A percentile compares a stretch with the other conserved stretches of the same genome.
Conservation (phyloP, 2,329 filamentous ascomycete genomes). For the Dothideomycetes sp. region DNA sequence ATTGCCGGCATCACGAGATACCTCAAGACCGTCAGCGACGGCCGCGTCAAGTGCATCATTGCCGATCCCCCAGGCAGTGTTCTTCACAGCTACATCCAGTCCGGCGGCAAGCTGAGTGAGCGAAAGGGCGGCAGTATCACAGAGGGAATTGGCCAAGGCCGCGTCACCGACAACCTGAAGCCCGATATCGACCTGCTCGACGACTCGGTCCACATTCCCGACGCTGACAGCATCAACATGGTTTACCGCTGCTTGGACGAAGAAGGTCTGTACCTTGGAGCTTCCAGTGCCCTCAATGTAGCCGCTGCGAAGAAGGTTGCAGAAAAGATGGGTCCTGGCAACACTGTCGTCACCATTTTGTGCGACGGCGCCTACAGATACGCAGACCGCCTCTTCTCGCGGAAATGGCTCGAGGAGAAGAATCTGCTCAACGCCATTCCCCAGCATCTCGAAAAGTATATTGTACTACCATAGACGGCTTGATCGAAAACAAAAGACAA, state of each 20-base stretch:
- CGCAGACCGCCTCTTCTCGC: slow-evolving; percentile 84
- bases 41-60: slow-evolving; percentile 74
- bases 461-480: slow-evolving; percentile 61
- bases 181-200: slow-evolving; percentile 78
- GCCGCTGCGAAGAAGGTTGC: slow-evolving; percentile 91
- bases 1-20: slow-evolving; percentile 81
- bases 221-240: slow-evolving; percentile 96
- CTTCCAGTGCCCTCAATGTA: slow-evolving; percentile 88
- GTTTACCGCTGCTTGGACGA: slow-evolving; percentile 93
- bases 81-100: slow-evolving; percentile 81
- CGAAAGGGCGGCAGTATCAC: slow-evolving; percentile 81
- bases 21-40: slow-evolving; percentile 70
- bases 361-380: slow-evolving; percentile 98
- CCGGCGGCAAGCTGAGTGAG: slow-evolving; percentile 73
- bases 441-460: slow-evolving; percentile 80
- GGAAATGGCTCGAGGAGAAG: slow-evolving; percentile 83
- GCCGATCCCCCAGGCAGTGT: slow-evolving; percentile 92
- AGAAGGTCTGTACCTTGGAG: slow-evolving; percentile 89
- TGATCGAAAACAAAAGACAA: not conserved
- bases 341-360: slow-evolving; percentile 86
- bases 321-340: slow-evolving; percentile 74
- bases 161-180: slow-evolving; percentile 86
- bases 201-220: slow-evolving; percentile 70
- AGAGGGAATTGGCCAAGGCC: slow-evolving; percentile 93
- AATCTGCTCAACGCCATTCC: slow-evolving; percentile 72